phyloP scores from a whole-genome alignment of 2,329 filamentous ascomycete genomes.

The Aspergillus texensis region DNA sequence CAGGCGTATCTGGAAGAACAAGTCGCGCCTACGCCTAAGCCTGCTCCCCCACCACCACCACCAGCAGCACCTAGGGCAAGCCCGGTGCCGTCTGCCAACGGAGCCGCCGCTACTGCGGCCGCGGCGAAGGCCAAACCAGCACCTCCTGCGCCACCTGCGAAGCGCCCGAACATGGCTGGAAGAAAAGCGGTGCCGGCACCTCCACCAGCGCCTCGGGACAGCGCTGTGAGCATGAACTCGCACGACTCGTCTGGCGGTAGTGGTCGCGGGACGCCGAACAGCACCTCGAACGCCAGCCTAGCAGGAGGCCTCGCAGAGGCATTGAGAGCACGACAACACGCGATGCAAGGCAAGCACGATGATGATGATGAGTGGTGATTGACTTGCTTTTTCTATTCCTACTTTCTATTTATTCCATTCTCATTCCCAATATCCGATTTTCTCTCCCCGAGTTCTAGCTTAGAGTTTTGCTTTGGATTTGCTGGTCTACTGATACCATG shows the following conservation, averaged over 20 bases:
- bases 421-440: conserved; percentile 20
- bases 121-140: conserved; percentile 65
- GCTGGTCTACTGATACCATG: conserved; percentile 4
- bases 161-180: conserved; percentile 69
- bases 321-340: conserved; percentile 73
- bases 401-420: conserved; percentile 15
- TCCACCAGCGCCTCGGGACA: conserved; percentile 69
- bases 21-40: conserved; percentile 59
- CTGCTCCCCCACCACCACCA: conserved; percentile 57
- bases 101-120: conserved; percentile 41
- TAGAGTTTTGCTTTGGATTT: conserved; percentile 6
- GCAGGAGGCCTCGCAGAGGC: conserved; percentile 77
- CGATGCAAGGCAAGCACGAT: conserved; percentile 70
- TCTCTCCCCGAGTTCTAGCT: conserved; percentile 18
- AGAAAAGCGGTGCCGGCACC: conserved; percentile 73
- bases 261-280: conserved; percentile 69
- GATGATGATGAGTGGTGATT: conserved; percentile 72
- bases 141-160: conserved; percentile 76
- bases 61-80: conserved; percentile 51
- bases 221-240: conserved; percentile 51
- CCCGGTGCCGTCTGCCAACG: conserved; percentile 66
- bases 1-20: conserved; percentile 88
- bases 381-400: conserved; percentile 12
- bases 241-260: conserved; percentile 62
- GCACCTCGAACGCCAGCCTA: conserved; percentile 60